Percentiles rank a stretch among this genome's conserved stretches.
These are phyloP conservation scores for Naegleria fowleri DNA, from an alignment of 208 protist genomes.

Conservation along the genomic window DNA sequence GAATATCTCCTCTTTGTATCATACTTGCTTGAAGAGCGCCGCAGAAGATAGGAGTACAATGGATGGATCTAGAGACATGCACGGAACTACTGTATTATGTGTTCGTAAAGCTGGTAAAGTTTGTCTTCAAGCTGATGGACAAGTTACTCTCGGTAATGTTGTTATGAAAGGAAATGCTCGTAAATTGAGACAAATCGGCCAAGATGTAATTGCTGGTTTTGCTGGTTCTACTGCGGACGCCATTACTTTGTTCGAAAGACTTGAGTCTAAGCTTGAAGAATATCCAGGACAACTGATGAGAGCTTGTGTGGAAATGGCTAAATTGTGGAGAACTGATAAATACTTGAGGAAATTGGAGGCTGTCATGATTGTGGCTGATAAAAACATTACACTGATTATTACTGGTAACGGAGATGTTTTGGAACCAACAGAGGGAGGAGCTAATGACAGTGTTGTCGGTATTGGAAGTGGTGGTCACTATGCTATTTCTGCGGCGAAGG, in stretches of 20 bases:
- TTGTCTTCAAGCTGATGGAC: slow-evolving; percentile 40
- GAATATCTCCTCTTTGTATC: too few relatives aligned
- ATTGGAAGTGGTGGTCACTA: slow-evolving; percentile 86
- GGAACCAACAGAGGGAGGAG: slow-evolving; percentile 50
- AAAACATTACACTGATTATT: slow-evolving; percentile 78
- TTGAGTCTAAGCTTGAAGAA: slow-evolving; percentile 83
- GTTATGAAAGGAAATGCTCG: slow-evolving; percentile 33
- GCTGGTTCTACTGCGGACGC: slow-evolving; percentile 83
- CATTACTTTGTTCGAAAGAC: slow-evolving; percentile 88
- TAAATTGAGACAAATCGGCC: slow-evolving; percentile 54
- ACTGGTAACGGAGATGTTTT: slow-evolving; percentile 89
- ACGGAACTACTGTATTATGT: slow-evolving; percentile 78
- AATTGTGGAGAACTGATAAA: slow-evolving; percentile 88
- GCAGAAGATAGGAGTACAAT: not conserved
- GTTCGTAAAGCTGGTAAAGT: slow-evolving; percentile 81
- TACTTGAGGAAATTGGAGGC: slow-evolving; percentile 83
- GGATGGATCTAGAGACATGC: not conserved
- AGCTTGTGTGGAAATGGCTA: slow-evolving; percentile 84
- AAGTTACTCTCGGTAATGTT: slow-evolving; percentile 68
- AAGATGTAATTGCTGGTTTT: slow-evolving; percentile 2
- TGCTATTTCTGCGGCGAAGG: slow-evolving; percentile 81
- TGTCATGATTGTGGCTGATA: slow-evolving; percentile 78
- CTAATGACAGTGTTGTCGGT: slow-evolving; percentile 82
- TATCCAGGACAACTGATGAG: slow-evolving; percentile 82
- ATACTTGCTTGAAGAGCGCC: not conserved